Percentiles rank a stretch among this genome's conserved stretches.
Conservation (phyloP, 1,284 basidiomycete genomes). For the Ceratobasidium sp. region DNA sequence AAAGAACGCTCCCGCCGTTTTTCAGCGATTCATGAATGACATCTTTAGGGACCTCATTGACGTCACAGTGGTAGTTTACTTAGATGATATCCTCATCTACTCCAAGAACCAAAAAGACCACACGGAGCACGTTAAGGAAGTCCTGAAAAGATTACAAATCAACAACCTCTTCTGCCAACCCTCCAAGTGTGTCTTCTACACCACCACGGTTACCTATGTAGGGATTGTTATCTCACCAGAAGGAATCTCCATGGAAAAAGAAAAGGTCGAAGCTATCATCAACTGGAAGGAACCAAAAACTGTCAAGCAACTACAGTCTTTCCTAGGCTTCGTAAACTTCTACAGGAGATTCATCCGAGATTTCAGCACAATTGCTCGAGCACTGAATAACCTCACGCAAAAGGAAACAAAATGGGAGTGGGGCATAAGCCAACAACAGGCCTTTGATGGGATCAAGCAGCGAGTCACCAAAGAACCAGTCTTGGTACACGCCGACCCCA, state of each 20-base stretch:
- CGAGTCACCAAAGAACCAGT: background rate
- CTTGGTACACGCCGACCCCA: conserved; percentile 1
- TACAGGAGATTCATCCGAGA: conserved; percentile 52
- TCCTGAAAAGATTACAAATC: conserved; percentile 57
- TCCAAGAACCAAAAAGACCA: conserved; percentile 47
- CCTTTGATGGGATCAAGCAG: background rate
- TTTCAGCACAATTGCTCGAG: conserved; percentile 49
- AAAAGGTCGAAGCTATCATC: conserved; percentile 56
- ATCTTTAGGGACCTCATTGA: conserved; percentile 50
- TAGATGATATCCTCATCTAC: conserved; percentile 41
- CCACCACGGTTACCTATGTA: conserved; percentile 3
- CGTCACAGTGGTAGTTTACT: conserved; percentile 42
- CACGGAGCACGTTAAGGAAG: conserved; percentile 50
- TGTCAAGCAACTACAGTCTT: conserved; percentile 52
- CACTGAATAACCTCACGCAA: conserved; percentile 47
- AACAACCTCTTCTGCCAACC: too few species aligned
- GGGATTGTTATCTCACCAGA: conserved; percentile 51
- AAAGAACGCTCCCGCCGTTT: conserved; percentile 56
- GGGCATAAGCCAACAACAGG: background rate
- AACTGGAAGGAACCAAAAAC: conserved; percentile 56
- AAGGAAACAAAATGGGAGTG: background rate
- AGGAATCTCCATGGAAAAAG: conserved; percentile 56
- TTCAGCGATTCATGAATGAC: too few species aligned
- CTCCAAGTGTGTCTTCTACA: background rate
- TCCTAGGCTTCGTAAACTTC: conserved; percentile 54